Evolutionary conservation across 139 green algal species (phyloP).

Genomic region (Helicosporidium sp.): DNA sequence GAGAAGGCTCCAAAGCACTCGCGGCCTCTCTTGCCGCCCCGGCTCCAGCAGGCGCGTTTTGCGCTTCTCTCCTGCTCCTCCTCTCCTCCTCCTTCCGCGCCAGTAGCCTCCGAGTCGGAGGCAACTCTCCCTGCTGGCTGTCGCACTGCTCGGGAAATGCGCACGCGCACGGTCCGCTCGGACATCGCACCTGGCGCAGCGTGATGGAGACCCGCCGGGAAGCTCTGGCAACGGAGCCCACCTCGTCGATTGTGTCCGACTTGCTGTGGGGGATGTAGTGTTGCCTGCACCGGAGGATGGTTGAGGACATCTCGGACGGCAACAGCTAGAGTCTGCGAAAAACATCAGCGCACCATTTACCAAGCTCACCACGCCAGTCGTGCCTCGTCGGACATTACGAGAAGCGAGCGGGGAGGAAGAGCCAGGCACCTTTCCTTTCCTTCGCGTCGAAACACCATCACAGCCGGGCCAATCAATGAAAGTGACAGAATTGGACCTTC

Average conservation of each 20-base stretch:
- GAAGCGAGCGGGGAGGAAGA: slow-evolving; percentile 59
- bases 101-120: too few relatives aligned
- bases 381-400: slow-evolving; percentile 66
- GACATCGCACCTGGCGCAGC: slow-evolving; percentile 44
- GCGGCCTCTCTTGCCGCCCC: neutral
- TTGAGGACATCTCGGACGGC: slow-evolving; percentile 3
- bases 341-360: slow-evolving; percentile 24
- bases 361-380: slow-evolving; percentile 47
- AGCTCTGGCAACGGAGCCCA: slow-evolving; percentile 8
- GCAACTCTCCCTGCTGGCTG: slow-evolving; percentile 45
- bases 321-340: slow-evolving; percentile 18
- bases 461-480: slow-evolving; percentile 40
- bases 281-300: slow-evolving; percentile 6
- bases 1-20: neutral
- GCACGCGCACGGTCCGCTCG: slow-evolving; percentile 48
- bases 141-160: slow-evolving; percentile 66
- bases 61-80: too few relatives aligned
- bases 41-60: neutral
- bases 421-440: slow-evolving; percentile 21
- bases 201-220: slow-evolving; percentile 71
- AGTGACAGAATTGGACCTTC: slow-evolving; percentile 60
- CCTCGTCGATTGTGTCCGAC: slow-evolving; percentile 33
- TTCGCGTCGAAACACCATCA: slow-evolving; percentile 82
- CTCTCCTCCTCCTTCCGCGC: too few relatives aligned
- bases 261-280: slow-evolving; percentile 91